phyloP scores from a whole-genome alignment of 257 asterid genomes.

The Cynanchum wilfordii region DNA sequence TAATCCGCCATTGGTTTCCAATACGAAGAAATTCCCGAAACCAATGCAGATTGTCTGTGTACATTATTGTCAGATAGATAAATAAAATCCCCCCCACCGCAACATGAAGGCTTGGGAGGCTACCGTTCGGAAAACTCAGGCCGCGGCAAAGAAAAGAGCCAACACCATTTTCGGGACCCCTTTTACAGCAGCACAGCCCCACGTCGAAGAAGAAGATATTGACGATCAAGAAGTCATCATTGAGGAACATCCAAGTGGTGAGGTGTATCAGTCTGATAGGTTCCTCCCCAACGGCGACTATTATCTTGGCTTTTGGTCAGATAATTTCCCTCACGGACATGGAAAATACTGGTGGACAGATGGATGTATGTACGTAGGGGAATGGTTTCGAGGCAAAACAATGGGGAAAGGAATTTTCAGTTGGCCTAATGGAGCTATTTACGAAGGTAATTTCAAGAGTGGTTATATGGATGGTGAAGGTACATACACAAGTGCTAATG shows the following conservation, averaged over 20 bases:
- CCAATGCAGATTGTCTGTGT: conserved; percentile 10
- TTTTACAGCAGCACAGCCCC: conserved; percentile 35
- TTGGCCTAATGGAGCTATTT: conserved; percentile 87
- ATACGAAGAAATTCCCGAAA: not conserved
- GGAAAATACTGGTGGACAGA: conserved; percentile 97
- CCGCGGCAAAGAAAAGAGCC: conserved; percentile 84
- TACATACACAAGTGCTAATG: conserved; percentile 53
- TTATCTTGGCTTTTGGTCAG: conserved; percentile 72
- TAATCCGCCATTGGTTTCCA: conserved; percentile 11
- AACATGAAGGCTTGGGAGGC: conserved; percentile 99
- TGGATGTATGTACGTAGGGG: conserved; percentile 87
- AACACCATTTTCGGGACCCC: conserved; percentile 65
- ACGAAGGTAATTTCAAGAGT: conserved; percentile 78
- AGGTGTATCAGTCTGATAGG: conserved; percentile 62
- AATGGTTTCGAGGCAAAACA: conserved; percentile 74
- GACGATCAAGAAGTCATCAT: conserved; percentile 32
- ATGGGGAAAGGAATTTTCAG: conserved; percentile 72
- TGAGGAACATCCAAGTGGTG: conserved; percentile 47
- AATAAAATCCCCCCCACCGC: not conserved
- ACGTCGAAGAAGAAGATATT: conserved; percentile 32
- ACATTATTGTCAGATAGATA: not conserved
- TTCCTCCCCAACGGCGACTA: conserved; percentile 85
- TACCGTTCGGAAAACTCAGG: conserved; percentile 75
- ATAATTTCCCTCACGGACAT: conserved; percentile 69
- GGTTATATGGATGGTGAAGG: conserved; percentile 99